A percentile compares a stretch with the other conserved stretches of the same genome.
These are phyloP conservation scores for Botrytis hyacinthi DNA, from an alignment of 2,329 filamentous ascomycete genomes.

Conservation along the genomic window DNA sequence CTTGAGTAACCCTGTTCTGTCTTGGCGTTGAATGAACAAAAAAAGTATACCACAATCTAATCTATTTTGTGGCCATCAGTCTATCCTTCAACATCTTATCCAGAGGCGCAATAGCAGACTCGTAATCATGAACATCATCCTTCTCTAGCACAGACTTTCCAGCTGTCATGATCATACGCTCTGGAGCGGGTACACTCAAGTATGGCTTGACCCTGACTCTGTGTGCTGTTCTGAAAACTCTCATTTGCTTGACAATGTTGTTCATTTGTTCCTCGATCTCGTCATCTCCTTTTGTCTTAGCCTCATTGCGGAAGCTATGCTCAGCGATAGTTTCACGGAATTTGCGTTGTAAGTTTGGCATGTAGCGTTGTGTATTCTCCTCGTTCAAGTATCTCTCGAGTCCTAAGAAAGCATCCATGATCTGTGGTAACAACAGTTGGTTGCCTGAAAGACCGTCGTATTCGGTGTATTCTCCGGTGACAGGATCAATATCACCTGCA, in stretches of 20 bases:
- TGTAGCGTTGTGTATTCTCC: conserved; percentile 23
- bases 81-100: conserved; percentile 18
- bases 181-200: conserved; percentile 38
- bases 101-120: conserved; percentile 14
- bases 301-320: conserved; percentile 12
- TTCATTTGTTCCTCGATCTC: conserved; percentile 32
- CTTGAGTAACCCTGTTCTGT: neutral
- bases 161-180: conserved; percentile 41
- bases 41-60: neutral
- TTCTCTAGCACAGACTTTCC: conserved; percentile 32
- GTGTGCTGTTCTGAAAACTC: conserved; percentile 40
- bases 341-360: conserved; percentile 12
- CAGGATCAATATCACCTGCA: conserved; percentile 30
- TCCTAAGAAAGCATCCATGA: conserved; percentile 41
- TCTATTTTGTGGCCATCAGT: conserved; percentile 15
- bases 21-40: neutral
- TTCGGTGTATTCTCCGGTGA: conserved; percentile 34
- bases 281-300: conserved; percentile 26
- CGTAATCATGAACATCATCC: conserved; percentile 13
- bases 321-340: conserved; percentile 12
- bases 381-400: conserved; percentile 37
- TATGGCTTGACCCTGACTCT: conserved; percentile 35
- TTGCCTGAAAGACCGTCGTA: conserved; percentile 42
- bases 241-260: conserved; percentile 38
- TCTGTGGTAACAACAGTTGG: conserved; percentile 40